These are phyloP conservation scores for Candida silvicultrix DNA, from an alignment of 805 yeast genomes.

Conservation along the genomic window DNA sequence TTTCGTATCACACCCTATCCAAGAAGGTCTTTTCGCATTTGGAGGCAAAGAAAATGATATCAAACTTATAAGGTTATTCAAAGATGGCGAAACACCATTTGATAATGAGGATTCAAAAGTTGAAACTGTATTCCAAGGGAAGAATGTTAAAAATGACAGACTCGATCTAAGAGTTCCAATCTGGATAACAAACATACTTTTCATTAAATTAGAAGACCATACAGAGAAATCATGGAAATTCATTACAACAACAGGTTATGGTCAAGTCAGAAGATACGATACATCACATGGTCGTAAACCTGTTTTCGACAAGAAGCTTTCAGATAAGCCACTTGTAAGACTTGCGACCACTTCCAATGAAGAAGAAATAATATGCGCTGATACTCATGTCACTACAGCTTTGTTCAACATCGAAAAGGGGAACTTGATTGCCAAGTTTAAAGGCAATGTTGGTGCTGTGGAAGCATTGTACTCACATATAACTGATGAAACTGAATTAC, in stretches of 20 bases:
- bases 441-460: constrained; percentile 75
- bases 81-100: constrained; percentile 20
- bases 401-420: constrained; percentile 47
- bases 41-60: constrained; percentile 87
- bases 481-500: constrained; percentile 30
- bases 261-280: constrained; percentile 71
- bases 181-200: constrained; percentile 59
- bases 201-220: constrained; percentile 30
- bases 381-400: constrained; percentile 61
- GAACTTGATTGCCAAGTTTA: constrained; percentile 58
- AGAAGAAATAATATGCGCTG: constrained; percentile 57
- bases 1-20: constrained; percentile 41
- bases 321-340: constrained; percentile 47
- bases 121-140: constrained; percentile 54
- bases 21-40: constrained; percentile 53
- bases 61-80: constrained; percentile 37
- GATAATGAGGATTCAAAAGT: constrained; percentile 19
- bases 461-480: constrained; percentile 22
- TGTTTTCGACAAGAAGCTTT: constrained; percentile 42
- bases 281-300: constrained; percentile 69
- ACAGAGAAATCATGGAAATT: constrained; percentile 39
- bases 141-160: constrained; percentile 76
- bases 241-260: constrained; percentile 65
- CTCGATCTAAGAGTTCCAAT: constrained; percentile 79
- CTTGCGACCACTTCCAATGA: constrained; percentile 17